Evolutionary conservation across 768 basidiomycete genomes (phyloP).

Genomic region (Sporobolomyces phaffii): DNA sequence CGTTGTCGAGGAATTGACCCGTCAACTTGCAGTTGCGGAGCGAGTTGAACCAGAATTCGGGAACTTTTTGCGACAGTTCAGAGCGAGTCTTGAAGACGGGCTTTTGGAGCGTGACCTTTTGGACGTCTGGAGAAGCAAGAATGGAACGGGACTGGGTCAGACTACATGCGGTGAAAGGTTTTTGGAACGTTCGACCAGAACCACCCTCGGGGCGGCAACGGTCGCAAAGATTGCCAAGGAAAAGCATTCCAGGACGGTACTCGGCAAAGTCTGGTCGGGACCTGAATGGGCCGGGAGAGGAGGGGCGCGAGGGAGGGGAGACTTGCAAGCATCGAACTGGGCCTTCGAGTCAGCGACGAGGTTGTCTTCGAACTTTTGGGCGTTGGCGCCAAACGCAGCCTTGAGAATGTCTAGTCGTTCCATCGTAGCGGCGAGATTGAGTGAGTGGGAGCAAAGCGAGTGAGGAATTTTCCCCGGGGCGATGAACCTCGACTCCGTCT

Average conservation of each 20-base stretch:
- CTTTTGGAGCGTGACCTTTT: constrained; percentile 19
- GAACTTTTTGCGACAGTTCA: constrained; percentile 25
- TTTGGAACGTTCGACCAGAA: no score
- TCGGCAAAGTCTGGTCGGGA: no score
- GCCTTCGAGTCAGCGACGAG: constrained; percentile 19
- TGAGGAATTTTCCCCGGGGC: neutral
- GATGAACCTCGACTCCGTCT: no score
- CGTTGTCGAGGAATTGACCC: constrained; percentile 18
- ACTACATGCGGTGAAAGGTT: constrained; percentile 1
- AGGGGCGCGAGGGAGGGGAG: neutral
- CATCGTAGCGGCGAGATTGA: neutral
- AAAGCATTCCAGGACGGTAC: no score
- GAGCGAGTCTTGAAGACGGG: constrained; percentile 16
- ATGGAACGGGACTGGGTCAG: neutral
- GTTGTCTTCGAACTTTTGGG: constrained; percentile 21
- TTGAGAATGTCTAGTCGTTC: constrained; percentile 25
- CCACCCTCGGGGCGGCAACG: no score
- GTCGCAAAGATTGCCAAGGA: no score
- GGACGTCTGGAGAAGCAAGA: constrained; percentile 21
- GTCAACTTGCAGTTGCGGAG: constrained; percentile 15
- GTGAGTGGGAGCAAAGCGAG: no score
- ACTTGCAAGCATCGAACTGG: constrained; percentile 30
- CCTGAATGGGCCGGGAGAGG: neutral
- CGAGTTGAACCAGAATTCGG: constrained; percentile 29
- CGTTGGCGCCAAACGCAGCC: constrained; percentile 12